These are phyloP conservation scores for Calycina marina DNA, from an alignment of 2,329 filamentous ascomycete genomes.

Conservation along the genomic window DNA sequence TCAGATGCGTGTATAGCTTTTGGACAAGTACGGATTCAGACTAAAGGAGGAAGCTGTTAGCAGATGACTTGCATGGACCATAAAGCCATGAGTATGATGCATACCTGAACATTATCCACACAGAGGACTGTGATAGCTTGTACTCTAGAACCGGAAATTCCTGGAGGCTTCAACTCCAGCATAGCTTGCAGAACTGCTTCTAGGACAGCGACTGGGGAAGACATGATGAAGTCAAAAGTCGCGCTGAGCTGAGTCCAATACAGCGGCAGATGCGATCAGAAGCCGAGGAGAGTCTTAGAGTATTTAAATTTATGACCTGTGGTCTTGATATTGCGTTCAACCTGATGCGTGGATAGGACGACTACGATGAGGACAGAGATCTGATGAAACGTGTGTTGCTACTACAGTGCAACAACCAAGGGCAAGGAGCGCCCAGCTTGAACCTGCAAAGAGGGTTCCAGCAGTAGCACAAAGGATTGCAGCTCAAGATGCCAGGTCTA, in stretches of 20 bases:
- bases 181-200: slow-evolving; percentile 84
- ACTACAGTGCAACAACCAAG: too few species aligned
- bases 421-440: too few species aligned
- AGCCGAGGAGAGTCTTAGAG: too few species aligned
- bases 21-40: slow-evolving; percentile 90
- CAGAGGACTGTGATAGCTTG: slow-evolving; percentile 74
- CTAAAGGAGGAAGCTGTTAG: slow-evolving; percentile 39
- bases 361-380: not conserved
- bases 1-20: slow-evolving; percentile 94
- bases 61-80: too few species aligned
- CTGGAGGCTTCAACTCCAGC: slow-evolving; percentile 80
- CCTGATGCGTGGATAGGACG: not conserved
- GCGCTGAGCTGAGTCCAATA: slow-evolving; percentile 7
- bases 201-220: slow-evolving; percentile 78
- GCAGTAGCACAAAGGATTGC: too few species aligned
- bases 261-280: not conserved
- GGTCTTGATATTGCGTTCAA: not conserved
- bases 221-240: slow-evolving; percentile 35
- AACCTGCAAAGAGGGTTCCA: too few species aligned
- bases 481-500: too few species aligned
- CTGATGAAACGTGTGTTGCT: too few species aligned
- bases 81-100: too few species aligned
- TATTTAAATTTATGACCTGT: not conserved
- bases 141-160: slow-evolving; percentile 88
- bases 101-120: slow-evolving; percentile 81